phyloP scores from a whole-genome alignment of 2,329 filamentous ascomycete genomes.

The Fusarium sp. region DNA sequence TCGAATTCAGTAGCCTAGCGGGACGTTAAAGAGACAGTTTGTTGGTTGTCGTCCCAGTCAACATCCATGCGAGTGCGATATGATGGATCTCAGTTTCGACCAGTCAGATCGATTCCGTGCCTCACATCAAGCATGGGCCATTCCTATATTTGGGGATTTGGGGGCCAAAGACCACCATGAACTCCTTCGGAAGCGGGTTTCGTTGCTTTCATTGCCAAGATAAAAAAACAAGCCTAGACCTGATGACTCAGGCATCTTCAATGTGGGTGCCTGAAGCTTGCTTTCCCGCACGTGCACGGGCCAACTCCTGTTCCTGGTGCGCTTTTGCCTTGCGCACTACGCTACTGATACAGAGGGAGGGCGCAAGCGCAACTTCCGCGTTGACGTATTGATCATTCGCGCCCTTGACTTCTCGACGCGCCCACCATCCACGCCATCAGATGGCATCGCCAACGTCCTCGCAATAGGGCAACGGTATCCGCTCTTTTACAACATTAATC shows the following conservation, averaged over 20 bases:
- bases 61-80: not conserved
- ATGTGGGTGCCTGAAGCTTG: constrained; percentile 16
- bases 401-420: constrained; percentile 24
- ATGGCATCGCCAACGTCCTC: constrained; percentile 31
- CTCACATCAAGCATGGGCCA: not conserved
- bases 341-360: not conserved
- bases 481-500: not conserved
- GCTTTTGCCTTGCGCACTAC: not conserved
- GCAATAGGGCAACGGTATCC: not conserved
- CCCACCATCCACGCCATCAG: constrained; percentile 20
- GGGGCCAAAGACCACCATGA: not conserved
- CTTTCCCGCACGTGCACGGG: constrained; percentile 22
- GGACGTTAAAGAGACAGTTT: not conserved
- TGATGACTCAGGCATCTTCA: constrained; percentile 26
- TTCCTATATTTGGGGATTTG: not conserved
- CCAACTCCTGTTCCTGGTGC: constrained; percentile 28
- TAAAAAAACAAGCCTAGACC: not conserved
- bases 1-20: not conserved
- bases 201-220: not conserved
- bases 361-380: constrained; percentile 20
- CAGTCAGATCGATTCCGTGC: not conserved
- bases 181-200: not conserved
- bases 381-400: constrained; percentile 29
- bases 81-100: not conserved
- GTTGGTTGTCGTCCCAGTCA: not conserved